Evolutionary conservation across 179 eudicot species (phyloP).

Genomic region (Beta lomatogona): DNA sequence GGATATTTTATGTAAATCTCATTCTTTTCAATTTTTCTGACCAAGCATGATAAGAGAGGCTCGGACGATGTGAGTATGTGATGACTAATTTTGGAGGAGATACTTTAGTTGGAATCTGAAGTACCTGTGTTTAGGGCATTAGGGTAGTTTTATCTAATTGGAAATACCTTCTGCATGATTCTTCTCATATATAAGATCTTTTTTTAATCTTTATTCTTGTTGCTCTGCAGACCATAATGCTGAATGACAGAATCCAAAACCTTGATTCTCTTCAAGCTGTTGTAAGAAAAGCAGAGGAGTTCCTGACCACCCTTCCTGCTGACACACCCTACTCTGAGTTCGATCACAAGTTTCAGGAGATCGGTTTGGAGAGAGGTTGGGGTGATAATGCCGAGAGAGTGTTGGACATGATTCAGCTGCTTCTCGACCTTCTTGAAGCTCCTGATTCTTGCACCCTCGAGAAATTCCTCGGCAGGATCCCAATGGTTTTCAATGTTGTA

Average conservation of each 20-base stretch:
- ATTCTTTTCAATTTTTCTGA: no score
- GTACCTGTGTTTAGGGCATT: not conserved
- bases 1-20: no score
- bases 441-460: slow-evolving; percentile 57
- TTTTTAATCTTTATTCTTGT: not conserved
- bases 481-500: slow-evolving; percentile 56
- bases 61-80: not conserved
- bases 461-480: slow-evolving; percentile 54
- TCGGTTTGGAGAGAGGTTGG: slow-evolving; percentile 56
- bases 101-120: not conserved
- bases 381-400: slow-evolving; percentile 51
- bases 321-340: slow-evolving; percentile 46
- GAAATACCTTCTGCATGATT: no score
- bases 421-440: slow-evolving; percentile 50
- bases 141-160: not conserved
- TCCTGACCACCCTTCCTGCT: slow-evolving; percentile 51
- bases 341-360: slow-evolving; percentile 47
- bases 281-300: slow-evolving; percentile 79
- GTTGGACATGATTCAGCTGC: slow-evolving; percentile 44
- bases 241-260: slow-evolving; percentile 77
- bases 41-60: not conserved
- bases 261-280: slow-evolving; percentile 66
- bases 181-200: not conserved
- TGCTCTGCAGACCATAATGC: slow-evolving; percentile 69
- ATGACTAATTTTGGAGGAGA: no score